These are phyloP conservation scores for Hirsutella thompsonii DNA, from an alignment of 2,329 filamentous ascomycete species.

Conservation along the genomic window DNA sequence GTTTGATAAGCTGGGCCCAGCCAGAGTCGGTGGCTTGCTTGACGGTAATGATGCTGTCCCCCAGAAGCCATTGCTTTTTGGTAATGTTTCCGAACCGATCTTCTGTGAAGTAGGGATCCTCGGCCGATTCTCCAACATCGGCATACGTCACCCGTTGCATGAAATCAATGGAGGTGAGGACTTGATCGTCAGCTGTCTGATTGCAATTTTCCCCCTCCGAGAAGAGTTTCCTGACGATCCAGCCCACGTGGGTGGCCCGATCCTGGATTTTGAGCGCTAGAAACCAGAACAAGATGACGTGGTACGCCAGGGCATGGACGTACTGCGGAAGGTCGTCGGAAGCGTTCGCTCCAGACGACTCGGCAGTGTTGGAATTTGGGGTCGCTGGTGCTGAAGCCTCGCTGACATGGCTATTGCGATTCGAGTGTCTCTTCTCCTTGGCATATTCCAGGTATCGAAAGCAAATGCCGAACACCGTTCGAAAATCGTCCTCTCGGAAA, in stretches of 20 bases:
- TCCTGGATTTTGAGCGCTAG: conserved; percentile 76
- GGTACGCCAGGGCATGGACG: conserved; percentile 84
- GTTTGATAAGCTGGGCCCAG: conserved; percentile 57
- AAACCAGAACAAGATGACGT: conserved; percentile 97
- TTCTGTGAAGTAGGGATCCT: conserved; percentile 52
- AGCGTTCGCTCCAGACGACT: conserved; percentile 12
- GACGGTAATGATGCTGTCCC: conserved; percentile 61
- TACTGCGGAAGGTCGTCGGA: conserved; percentile 80
- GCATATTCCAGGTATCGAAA: conserved; percentile 88
- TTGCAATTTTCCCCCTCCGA: conserved; percentile 57
- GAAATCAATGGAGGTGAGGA: conserved; percentile 85
- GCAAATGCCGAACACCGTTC: conserved; percentile 88
- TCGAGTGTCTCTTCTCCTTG: conserved; percentile 47
- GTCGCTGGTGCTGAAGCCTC: conserved; percentile 23
- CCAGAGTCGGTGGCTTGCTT: conserved; percentile 55
- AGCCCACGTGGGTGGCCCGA: conserved; percentile 70
- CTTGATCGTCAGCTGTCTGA: conserved; percentile 77
- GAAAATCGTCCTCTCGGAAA: conserved; percentile 82
- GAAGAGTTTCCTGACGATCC: conserved; percentile 82
- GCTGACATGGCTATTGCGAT: conserved; percentile 30
- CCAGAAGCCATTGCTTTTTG: conserved; percentile 59
- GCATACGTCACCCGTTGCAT: conserved; percentile 83
- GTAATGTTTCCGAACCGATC: conserved; percentile 52
- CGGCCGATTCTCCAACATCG: conserved; percentile 65
- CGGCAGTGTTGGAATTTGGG: conserved; percentile 7